Base-by-base conservation (phyloP, 441 rosid genomes). In the Mallotus repandus region DNA sequence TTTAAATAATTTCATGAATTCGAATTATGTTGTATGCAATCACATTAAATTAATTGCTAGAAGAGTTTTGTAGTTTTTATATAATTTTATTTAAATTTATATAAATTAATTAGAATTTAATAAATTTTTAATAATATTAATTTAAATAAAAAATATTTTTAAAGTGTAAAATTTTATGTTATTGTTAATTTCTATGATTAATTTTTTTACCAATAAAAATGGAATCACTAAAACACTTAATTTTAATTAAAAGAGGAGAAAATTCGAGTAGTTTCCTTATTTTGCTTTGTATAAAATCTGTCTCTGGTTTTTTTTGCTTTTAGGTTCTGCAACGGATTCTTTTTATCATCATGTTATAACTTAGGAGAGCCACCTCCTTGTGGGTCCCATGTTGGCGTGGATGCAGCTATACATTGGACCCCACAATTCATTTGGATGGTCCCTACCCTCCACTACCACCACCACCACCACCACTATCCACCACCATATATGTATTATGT, bases 351-450 rank as follows among this genome's bases (percentile, higher is more conserved):
- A 38, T 3, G 41, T 38, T 38, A 38, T 38, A 38, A 38, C 41
- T 38, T 38, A 38, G 41, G 41, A 38, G 41, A 38, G 41, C 41
- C 41, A 38, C 32, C 29, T 48, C 43, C 7, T 35, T 29, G 78
- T 69, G 84, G 87, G 83, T 41, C 86, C 88, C 77, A 7, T 48
- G 50, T 69, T 74, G 74, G 83, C 89, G 84, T 82, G 88, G 86
- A 78, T 71, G 78, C 84, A 81, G 82, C 86, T 61, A 78, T 76
- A 8, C 57, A 13, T 43, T 70, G 77, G 83, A 63, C 69, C 85
- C 84, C 82, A 29, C 74, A 8, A 16, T 21, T 21, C 29, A 16
- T 25, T 18, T 59, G 11, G 11, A 6, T 72, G 75, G 68, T 49
- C 25, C 69, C 56, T 45, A 18, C 7, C 19, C 46, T 9, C 9